Base-by-base conservation (phyloP, 2,329 filamentous ascomycete species). In the Neonectria faginata region DNA sequence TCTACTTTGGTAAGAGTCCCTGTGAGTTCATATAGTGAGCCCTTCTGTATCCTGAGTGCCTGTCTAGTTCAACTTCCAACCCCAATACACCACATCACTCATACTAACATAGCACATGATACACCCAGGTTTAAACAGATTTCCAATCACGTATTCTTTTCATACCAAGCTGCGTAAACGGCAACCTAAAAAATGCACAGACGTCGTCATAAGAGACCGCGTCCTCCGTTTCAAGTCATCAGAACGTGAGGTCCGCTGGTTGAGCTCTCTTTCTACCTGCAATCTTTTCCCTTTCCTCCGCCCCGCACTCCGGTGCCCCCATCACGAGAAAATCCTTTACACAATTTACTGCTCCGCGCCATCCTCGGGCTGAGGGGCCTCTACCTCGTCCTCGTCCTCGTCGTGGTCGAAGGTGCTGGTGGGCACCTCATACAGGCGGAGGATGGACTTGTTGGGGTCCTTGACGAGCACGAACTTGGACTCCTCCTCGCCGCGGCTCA, bases 371-470 rank as follows among this genome's bases (percentile, higher is more conserved):
- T 80, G 77, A 18, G 73, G 74, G 55, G 70, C 86, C 70, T 84
- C 85, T 47, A 82, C 79, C 65, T 85, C 86, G 53, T 85, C 85
- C 56, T 85, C 85, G 57, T 97, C 93, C 4, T 88, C 91, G 36
- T 95, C 92, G 74, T 98, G 95, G 74, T 98, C 96, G 78, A 98
- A 95, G 67, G 93, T 96, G 75, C 91, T 89, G 56, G 88, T 82
- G 2, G 96, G 96, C 8, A 99, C 92, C 79, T 94, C 91, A 84
- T 99, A 99, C 76, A 99, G 83, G 68, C 96, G 90, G 70, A 99
- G 89, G 69, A 97, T 93, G 63, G 92, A 89, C 90, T 97, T 98
- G 87, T 99, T 99, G 64, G 96, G 96, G 81, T 99, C 96, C 90
- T 91, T 91, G 76, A 91, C 88, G 20, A 92, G 85, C 51, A 96